Conservation (phyloP, 768 basidiomycete genomes). For the Mycena maculata region DNA sequence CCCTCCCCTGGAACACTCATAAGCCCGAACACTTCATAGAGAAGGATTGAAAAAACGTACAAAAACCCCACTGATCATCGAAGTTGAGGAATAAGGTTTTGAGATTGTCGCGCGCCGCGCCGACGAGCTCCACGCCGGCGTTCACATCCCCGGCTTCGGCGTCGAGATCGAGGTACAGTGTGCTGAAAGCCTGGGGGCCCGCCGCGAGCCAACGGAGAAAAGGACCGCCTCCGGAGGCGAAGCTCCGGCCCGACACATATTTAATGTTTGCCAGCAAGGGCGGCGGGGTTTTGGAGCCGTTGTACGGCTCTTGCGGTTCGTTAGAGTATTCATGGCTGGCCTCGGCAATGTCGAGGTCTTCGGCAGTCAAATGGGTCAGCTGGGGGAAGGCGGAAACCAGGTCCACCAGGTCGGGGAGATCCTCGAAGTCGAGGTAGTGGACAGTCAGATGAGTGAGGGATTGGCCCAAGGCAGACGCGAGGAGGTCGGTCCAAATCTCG, state of each 20-base stretch:
- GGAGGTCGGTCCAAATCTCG: constrained; percentile 25
- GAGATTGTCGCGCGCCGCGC: constrained; percentile 13
- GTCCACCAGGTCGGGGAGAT: constrained; percentile 28
- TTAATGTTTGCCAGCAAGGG: constrained; percentile 1
- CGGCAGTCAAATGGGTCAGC: constrained; percentile 22
- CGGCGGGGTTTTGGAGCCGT: constrained; percentile 21
- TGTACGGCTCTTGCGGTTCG: constrained; percentile 27
- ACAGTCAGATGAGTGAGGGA: constrained; percentile 18
- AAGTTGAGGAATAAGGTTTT: constrained; percentile 23
- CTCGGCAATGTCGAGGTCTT: constrained; percentile 26
- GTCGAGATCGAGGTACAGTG: constrained; percentile 22
- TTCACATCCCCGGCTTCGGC: constrained; percentile 29
- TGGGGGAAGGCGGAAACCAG: constrained; percentile 26
- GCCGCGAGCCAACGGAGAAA: constrained; percentile 31
- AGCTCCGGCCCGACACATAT: constrained; percentile 16
- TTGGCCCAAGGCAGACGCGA: constrained; percentile 19
- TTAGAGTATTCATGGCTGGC: constrained; percentile 30
- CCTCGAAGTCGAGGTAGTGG: constrained; percentile 19
- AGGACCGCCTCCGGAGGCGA: constrained; percentile 21
- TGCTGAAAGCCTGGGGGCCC: constrained; percentile 16
- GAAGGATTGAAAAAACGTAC: constrained; percentile 1
- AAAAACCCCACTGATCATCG: constrained; percentile 23
- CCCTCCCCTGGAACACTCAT: constrained; percentile 23
- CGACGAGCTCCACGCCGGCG: constrained; percentile 28
- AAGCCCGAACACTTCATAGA: neutral